Conservation (phyloP, 2,329 filamentous ascomycete species). For the Venturia effusa region DNA sequence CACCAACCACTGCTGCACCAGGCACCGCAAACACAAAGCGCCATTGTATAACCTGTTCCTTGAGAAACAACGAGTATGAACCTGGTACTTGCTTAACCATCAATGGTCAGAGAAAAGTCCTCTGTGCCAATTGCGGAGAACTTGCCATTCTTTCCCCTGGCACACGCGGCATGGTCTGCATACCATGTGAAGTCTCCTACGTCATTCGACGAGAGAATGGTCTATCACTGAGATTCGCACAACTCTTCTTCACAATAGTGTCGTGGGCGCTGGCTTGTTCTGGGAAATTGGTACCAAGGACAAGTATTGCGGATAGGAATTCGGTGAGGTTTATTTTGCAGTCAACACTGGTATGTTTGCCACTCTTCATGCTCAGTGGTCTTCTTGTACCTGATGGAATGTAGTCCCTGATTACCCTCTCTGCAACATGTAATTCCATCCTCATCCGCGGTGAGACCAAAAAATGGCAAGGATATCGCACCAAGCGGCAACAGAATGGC, state of each 20-base stretch:
- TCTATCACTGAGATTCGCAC: not conserved
- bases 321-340: constrained; percentile 6
- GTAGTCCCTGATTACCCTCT: not conserved
- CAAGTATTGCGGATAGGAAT: not conserved
- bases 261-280: not conserved
- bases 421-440: not conserved
- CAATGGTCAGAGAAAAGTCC: not conserved
- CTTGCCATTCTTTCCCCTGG: not conserved
- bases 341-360: not conserved
- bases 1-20: not conserved
- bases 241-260: not conserved
- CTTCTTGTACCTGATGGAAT: not conserved
- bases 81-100: not conserved
- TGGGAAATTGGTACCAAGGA: not conserved
- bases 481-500: not conserved
- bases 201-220: not conserved
- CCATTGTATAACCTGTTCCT: not conserved
- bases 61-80: not conserved
- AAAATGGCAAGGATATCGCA: not conserved
- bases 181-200: not conserved
- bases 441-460: not conserved
- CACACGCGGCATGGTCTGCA: not conserved
- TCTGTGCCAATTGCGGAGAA: not conserved
- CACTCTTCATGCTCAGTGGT: not conserved
- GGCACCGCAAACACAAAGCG: not conserved